Conservation (phyloP, 441 rosid species). For the Metrosideros polymorpha region DNA sequence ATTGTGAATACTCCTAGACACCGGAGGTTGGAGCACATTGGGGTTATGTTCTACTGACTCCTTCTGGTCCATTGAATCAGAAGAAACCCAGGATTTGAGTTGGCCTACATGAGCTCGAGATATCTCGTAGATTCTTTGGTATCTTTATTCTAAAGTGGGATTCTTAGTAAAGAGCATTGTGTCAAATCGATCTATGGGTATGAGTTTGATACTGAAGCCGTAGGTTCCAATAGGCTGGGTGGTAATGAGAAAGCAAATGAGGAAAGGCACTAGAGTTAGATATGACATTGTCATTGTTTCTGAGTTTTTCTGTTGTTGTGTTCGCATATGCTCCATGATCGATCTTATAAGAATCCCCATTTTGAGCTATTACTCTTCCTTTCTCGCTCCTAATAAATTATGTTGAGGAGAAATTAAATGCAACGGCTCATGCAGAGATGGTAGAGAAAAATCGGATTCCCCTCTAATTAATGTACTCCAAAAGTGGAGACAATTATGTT, state of each 20-base stretch:
- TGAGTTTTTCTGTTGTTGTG: not conserved
- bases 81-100: not conserved
- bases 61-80: not conserved
- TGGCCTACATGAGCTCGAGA: not conserved
- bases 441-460: not conserved
- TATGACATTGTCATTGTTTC: too few species aligned
- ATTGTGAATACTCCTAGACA: not conserved
- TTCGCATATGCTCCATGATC: not conserved
- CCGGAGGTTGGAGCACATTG: not conserved
- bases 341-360: not conserved
- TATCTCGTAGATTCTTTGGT: not conserved
- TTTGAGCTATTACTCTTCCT: not conserved
- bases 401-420: not conserved
- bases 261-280: not conserved
- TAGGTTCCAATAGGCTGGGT: not conserved
- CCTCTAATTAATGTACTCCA: not conserved
- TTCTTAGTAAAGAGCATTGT: not conserved
- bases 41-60: not conserved
- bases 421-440: not conserved
- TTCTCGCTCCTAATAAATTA: not conserved
- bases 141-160: not conserved
- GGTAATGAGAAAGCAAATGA: not conserved
- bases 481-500: not conserved
- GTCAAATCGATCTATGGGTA: not conserved
- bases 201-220: not conserved